Evolutionary conservation across 257 asterid species (phyloP).

Genomic region (Rauvolfia tetraphylla): DNA sequence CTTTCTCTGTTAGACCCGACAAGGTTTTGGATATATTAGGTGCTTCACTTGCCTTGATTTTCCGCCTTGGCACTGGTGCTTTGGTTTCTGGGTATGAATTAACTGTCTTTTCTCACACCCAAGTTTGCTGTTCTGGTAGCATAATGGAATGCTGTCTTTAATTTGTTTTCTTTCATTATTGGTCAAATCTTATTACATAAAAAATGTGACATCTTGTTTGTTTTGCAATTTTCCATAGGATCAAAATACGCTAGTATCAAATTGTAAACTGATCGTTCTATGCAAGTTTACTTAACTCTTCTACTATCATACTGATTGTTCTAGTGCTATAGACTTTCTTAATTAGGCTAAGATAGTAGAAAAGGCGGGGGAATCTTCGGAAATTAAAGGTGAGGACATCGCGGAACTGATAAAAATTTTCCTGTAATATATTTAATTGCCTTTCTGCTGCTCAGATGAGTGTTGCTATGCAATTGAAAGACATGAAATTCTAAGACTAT

Average conservation of each 20-base stretch:
- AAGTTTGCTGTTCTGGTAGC: not conserved
- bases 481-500: not conserved
- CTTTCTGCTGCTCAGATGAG: not conserved
- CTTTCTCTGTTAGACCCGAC: slow-evolving; percentile 71
- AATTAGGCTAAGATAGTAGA: not conserved
- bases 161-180: not conserved
- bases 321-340: not conserved
- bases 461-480: not conserved
- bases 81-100: slow-evolving; percentile 64
- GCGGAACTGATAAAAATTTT: not conserved
- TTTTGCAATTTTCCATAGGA: not conserved
- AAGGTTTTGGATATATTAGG: slow-evolving; percentile 63
- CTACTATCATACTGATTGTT: not conserved
- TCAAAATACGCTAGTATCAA: not conserved
- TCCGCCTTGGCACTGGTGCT: slow-evolving; percentile 78
- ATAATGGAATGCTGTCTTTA: not conserved
- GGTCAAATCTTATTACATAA: not conserved
- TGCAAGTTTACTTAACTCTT: not conserved
- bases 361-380: not conserved
- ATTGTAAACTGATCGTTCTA: not conserved
- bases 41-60: slow-evolving; percentile 79
- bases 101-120: not conserved
- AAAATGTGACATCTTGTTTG: not conserved
- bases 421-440: too few species aligned
- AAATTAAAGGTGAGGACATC: not conserved